These are phyloP conservation scores for Trichophyton equinum DNA, from an alignment of 2,329 filamentous ascomycete genomes.

Conservation along the genomic window DNA sequence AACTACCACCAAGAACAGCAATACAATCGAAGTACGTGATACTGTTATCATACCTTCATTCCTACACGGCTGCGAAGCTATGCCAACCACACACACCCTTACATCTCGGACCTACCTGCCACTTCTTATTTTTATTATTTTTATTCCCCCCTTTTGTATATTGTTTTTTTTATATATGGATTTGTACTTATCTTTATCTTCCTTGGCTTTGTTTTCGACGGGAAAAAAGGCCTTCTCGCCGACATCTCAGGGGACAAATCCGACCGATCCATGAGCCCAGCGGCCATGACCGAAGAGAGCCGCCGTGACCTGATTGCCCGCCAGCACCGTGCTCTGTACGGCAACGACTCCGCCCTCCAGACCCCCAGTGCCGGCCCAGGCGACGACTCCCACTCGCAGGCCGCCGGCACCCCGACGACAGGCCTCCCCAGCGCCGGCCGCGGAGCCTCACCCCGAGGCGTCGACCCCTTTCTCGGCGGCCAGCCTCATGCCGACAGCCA, in stretches of 20 bases:
- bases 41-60: conserved; percentile 21
- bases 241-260: conserved; percentile 64
- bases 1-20: conserved; percentile 99
- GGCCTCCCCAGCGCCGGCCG: conserved; percentile 46
- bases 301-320: conserved; percentile 91
- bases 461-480: conserved; percentile 50
- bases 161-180: conserved; percentile 11
- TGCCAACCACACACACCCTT: not conserved
- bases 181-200: not conserved
- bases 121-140: conserved; percentile 16
- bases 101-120: conserved; percentile 4
- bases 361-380: conserved; percentile 54
- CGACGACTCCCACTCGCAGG: conserved; percentile 56
- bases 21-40: conserved; percentile 85
- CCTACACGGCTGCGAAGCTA: conserved; percentile 4
- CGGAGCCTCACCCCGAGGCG: conserved; percentile 67
- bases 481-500: conserved; percentile 36
- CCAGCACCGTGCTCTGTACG: conserved; percentile 88
- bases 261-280: conserved; percentile 73
- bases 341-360: conserved; percentile 55
- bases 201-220: conserved; percentile 30
- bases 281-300: conserved; percentile 85
- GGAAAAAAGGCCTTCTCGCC: conserved; percentile 47
- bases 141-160: conserved; percentile 21
- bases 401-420: conserved; percentile 37